These are phyloP conservation scores for Silene coronaria DNA, from an alignment of 179 eudicot genomes.

Conservation along the genomic window DNA sequence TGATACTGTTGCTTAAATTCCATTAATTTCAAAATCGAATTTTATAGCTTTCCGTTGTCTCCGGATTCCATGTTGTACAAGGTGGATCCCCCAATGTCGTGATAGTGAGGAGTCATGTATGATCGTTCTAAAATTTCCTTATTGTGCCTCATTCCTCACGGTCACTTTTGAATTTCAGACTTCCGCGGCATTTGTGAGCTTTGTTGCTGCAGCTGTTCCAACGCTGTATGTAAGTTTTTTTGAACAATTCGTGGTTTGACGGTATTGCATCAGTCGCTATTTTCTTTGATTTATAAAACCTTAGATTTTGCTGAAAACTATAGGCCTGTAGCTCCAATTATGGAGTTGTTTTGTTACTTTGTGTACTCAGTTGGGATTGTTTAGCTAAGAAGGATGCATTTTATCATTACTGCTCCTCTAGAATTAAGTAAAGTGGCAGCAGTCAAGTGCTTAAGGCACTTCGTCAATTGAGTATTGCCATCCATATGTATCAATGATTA, in stretches of 20 bases:
- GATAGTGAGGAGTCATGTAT: neutral
- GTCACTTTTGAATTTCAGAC: slow-evolving; percentile 40
- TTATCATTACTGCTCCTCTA: neutral
- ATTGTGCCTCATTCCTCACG: neutral
- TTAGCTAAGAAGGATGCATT: neutral
- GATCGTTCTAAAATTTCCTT: neutral
- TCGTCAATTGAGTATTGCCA: neutral
- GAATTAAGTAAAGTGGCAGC: neutral
- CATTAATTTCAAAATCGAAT: no score
- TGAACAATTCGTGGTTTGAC: neutral
- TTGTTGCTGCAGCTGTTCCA: slow-evolving; percentile 63
- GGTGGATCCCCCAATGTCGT: no score
- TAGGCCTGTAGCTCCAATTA: neutral
- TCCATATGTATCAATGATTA: no score
- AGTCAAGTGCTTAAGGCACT: neutral
- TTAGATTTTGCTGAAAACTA: neutral
- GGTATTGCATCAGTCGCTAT: neutral
- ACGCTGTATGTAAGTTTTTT: slow-evolving; percentile 48
- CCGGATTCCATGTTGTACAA: no score
- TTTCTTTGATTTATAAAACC: neutral
- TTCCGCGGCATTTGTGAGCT: slow-evolving; percentile 49
- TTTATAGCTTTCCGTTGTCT: no score
- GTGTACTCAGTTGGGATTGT: neutral
- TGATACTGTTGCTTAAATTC: no score
- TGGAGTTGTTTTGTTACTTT: neutral